These are phyloP conservation scores for Spathaspora gorwiae DNA, from an alignment of 805 yeast species.

Conservation along the genomic window DNA sequence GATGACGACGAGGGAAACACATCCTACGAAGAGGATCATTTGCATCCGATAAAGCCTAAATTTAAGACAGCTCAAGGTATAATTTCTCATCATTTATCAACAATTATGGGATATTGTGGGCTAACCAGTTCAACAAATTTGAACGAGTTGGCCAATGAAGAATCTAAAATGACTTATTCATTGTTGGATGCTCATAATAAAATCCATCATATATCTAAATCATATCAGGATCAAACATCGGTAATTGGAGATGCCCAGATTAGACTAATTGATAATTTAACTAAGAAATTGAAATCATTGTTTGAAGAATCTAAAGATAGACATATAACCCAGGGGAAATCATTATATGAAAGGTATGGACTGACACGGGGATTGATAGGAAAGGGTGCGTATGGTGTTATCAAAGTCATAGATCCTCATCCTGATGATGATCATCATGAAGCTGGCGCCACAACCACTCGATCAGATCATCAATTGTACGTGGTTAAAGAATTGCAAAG, in stretches of 20 bases:
- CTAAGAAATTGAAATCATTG: conserved; percentile 14
- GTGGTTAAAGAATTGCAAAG: conserved; percentile 33
- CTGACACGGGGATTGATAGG: conserved; percentile 31
- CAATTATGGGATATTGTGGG: conserved; percentile 35
- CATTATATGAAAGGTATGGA: conserved; percentile 32
- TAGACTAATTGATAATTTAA: conserved; percentile 18
- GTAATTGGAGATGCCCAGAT: conserved; percentile 28
- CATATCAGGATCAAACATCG: conserved; percentile 11
- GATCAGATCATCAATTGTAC: conserved; percentile 9
- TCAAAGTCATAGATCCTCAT: conserved; percentile 26
- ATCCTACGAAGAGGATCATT: conserved; percentile 21
- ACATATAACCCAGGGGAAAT: conserved; percentile 12
- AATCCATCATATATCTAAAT: conserved; percentile 20
- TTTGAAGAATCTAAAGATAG: conserved; percentile 6
- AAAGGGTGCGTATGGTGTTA: conserved; percentile 35
- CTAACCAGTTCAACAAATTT: conserved; percentile 9
- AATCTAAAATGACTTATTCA: conserved; percentile 29
- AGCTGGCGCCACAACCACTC: not conserved
- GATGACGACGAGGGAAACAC: conserved; percentile 9
- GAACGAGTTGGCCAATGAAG: conserved; percentile 25
- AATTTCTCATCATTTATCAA: conserved; percentile 20
- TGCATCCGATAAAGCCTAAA: conserved; percentile 17
- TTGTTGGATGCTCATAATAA: conserved; percentile 18
- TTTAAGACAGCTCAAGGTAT: conserved; percentile 6
- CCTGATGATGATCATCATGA: conserved; percentile 12